Evolutionary conservation across 2,329 filamentous ascomycete genomes (phyloP).

Genomic region (Ceratocystis alfenasii): DNA sequence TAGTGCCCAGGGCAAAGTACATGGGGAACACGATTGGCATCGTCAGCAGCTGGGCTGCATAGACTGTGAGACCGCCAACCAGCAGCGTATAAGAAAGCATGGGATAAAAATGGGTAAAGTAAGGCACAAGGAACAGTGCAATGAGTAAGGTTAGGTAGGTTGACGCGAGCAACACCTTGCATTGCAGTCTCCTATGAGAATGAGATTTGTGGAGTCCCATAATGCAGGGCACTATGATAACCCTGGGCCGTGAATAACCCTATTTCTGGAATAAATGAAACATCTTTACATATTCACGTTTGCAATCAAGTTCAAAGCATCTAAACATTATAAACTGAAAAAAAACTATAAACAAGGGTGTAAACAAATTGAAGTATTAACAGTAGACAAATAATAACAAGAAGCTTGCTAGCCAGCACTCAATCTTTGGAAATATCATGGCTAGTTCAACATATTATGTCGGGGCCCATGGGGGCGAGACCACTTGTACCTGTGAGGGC

Average conservation of each 20-base stretch:
- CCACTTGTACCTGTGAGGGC: background rate
- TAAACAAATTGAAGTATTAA: background rate
- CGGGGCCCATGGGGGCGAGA: background rate
- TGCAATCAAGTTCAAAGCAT: too few species aligned
- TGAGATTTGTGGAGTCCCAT: too few species aligned
- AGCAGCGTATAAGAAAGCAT: constrained; percentile 13
- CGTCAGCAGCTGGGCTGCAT: constrained; percentile 16
- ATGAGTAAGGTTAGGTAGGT: background rate
- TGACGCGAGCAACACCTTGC: background rate
- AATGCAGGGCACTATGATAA: too few species aligned
- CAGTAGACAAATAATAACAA: background rate
- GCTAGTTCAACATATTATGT: background rate
- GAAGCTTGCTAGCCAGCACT: background rate
- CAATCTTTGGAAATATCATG: too few species aligned
- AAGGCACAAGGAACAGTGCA: too few species aligned
- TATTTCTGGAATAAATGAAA: too few species aligned
- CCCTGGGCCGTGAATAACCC: too few species aligned
- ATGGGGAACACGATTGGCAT: constrained; percentile 13
- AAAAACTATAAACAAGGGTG: background rate
- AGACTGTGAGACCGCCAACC: constrained; percentile 10
- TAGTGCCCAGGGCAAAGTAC: constrained; percentile 9
- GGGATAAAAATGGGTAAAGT: background rate
- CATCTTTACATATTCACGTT: too few species aligned
- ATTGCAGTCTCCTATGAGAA: too few species aligned
- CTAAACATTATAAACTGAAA: background rate